Evolutionary conservation across 768 basidiomycete species (phyloP), one percentile per base, ranked within the genome.

Genomic region (Gymnopilus dilepis): DNA sequence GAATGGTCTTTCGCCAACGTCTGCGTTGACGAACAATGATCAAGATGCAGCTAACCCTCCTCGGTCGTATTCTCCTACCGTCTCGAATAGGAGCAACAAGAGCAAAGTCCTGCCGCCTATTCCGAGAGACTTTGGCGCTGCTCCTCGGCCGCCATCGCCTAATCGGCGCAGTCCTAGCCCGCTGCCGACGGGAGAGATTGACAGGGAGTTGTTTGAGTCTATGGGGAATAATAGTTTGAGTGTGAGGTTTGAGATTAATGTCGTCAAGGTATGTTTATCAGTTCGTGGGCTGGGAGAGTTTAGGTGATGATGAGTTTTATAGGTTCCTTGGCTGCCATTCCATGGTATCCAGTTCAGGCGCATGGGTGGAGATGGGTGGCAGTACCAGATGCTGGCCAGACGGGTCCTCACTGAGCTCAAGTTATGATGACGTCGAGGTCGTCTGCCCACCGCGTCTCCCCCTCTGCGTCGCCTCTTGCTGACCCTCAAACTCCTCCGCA

Each of bases 311-410:
- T 37, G 58, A 42, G 17, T 19, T 59, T 68, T 0, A 1, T 68
- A 96, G 95, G 93, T 97, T 2, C 95, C 95, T 45, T 94, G 89
- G 88, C 78, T 98, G 51, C 94, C 95, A 2, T 76, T 99, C 19
- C 92, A 98, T 74, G 96, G 97, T 2, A 91, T 99, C 45, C 97
- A 99, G 71, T 99, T 98, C 79, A 87, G 97, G 50, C 83, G 97
- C 62, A 85, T 89, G 0, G 86, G 91, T 26, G 96, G 96, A 1
- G 93, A 97, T 66, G 92, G 91, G 0, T 98, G 95, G 95, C 95
- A 97, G 75, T 98, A 99, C 75, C 94, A 96, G 73, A 95, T 95
- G 92, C 84, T 99, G 40, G 95, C 93, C 22, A 83, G 92, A 66
- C 83, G 92, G 61, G 93, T 95, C 40, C 76, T 95, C 67, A 95